Conservation (phyloP, 345 rosid genomes). For the Eucalyptus brandiana region DNA sequence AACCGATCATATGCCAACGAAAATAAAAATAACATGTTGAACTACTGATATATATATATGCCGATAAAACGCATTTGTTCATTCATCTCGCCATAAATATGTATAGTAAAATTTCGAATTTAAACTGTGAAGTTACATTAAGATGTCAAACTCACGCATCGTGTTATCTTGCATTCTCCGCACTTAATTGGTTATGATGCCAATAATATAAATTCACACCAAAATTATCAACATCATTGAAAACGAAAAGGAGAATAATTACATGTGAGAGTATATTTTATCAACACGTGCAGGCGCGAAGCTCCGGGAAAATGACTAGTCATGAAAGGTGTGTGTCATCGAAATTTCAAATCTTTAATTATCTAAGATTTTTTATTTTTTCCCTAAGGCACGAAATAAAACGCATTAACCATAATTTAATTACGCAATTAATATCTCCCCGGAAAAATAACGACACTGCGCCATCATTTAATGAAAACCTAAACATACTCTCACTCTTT, state of each 20-base stretch:
- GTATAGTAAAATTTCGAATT: too few species aligned
- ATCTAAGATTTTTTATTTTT: neutral
- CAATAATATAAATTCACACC: neutral
- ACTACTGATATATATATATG: too few species aligned
- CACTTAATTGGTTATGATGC: neutral
- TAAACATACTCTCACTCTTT: neutral
- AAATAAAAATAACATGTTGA: neutral
- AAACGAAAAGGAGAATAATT: neutral
- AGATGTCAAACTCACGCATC: neutral
- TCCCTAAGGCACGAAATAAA: neutral
- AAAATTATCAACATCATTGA: neutral
- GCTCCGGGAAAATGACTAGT: neutral
- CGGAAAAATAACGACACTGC: neutral
- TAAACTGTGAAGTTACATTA: neutral
- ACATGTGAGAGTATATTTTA: neutral
- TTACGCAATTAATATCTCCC: neutral
- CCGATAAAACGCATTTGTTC: rapidly evolving
- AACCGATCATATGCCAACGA: rapidly evolving
- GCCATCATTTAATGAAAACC: neutral
- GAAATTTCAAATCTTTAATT: neutral
- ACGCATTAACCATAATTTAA: neutral
- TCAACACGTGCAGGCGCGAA: neutral
- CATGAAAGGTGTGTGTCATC: neutral
- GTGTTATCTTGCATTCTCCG: neutral
- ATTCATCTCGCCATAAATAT: too few species aligned